A percentile compares a stretch with the other conserved stretches of the same genome.
phyloP scores from a whole-genome alignment of 192 early-diverging fungal genomes.

The Backusella psychrophila region DNA sequence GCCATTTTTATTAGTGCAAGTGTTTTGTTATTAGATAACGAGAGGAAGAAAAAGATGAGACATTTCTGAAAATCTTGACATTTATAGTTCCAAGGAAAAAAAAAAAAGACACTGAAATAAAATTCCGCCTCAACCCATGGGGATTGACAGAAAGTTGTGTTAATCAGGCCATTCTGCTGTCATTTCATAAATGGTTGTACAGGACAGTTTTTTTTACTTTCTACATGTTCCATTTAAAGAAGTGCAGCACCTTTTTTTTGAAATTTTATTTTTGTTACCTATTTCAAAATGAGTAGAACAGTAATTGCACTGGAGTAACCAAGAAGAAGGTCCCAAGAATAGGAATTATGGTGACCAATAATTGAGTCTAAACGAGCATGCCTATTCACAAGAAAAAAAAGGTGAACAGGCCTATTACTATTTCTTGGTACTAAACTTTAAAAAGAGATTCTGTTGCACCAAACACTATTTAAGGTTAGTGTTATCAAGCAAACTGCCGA shows the following conservation, averaged over 20 bases:
- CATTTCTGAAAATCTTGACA: too few species aligned
- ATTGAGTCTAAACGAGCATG: neutral
- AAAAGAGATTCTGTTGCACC: neutral
- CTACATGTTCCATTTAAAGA: slow-evolving; percentile 1
- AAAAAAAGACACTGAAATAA: neutral
- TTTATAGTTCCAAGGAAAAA: neutral
- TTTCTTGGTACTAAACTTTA: neutral
- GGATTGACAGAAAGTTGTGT: neutral
- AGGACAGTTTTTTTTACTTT: neutral
- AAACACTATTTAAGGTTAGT: neutral
- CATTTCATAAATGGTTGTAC: neutral
- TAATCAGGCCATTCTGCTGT: neutral
- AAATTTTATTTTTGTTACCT: neutral
- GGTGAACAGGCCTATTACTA: neutral
- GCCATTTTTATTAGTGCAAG: slow-evolving; percentile 23
- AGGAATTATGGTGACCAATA: neutral
- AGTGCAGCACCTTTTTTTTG: neutral
- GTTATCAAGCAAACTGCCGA: neutral
- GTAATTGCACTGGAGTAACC: neutral
- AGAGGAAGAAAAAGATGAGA: neutral
- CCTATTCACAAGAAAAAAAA: neutral
- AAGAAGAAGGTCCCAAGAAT: neutral
- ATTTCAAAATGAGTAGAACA: neutral
- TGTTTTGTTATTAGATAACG: neutral
- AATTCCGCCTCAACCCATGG: neutral